Conservation (phyloP, 331 rosid genomes). For the Arachis monticola region DNA sequence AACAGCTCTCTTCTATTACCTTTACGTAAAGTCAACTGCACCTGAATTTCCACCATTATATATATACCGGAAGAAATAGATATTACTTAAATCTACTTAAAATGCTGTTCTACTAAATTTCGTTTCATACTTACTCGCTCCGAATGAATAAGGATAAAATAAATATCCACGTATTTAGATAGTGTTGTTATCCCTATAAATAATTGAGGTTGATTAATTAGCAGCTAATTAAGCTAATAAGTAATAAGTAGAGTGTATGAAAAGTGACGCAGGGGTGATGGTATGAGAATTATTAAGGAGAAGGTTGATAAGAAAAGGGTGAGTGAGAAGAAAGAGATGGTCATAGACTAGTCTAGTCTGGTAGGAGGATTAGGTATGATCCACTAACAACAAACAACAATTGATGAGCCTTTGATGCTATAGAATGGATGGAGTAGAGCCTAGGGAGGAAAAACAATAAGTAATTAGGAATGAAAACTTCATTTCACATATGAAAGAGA, state of each 20-base stretch:
- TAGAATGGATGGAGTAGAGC: background rate
- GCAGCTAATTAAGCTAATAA: too few species aligned
- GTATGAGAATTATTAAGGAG: conserved; percentile 20
- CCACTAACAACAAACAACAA: background rate
- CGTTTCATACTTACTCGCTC: too few species aligned
- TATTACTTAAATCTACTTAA: too few species aligned
- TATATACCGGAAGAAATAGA: too few species aligned
- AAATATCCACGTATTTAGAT: too few species aligned
- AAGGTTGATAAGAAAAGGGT: conserved; percentile 8
- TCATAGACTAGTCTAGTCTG: background rate
- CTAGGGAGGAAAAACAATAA: background rate
- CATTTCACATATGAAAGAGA: background rate
- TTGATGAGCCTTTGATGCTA: background rate
- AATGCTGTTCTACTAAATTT: too few species aligned
- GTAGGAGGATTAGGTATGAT: background rate
- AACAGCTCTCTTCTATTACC: too few species aligned
- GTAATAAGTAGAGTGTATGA: background rate
- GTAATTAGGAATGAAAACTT: background rate
- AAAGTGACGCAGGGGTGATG: conserved; percentile 41
- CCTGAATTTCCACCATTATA: too few species aligned
- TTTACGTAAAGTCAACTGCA: too few species aligned
- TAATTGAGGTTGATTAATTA: too few species aligned
- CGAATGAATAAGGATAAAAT: too few species aligned
- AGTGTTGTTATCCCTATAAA: too few species aligned
- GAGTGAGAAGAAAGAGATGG: conserved; percentile 21